These are phyloP conservation scores for Tuctoria greenei DNA, from an alignment of 176 grass and related monocot species.

Conservation along the genomic window DNA sequence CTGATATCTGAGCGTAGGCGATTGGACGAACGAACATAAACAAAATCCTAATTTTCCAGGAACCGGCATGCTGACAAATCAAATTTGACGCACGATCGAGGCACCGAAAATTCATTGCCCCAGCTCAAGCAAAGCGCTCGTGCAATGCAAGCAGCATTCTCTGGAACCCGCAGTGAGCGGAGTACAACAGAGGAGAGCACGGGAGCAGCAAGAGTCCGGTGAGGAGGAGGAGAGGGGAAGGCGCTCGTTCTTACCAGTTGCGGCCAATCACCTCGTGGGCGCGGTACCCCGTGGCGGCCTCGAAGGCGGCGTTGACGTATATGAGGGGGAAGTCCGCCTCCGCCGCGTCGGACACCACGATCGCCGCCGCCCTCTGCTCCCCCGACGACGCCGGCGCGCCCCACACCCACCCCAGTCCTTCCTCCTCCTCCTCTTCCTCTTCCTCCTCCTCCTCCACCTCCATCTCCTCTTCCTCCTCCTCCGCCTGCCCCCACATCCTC, in stretches of 20 bases:
- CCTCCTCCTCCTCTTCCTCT: background rate
- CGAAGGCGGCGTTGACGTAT: constrained; percentile 97
- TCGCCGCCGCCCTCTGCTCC: constrained; percentile 51
- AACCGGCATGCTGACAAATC: background rate
- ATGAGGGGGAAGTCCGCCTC: constrained; percentile 84
- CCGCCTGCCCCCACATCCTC: constrained; percentile 50
- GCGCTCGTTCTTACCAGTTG: constrained; percentile 59
- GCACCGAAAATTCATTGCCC: background rate
- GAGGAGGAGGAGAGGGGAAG: background rate
- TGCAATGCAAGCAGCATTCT: constrained; percentile 17
- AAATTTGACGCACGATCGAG: background rate
- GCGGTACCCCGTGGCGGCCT: constrained; percentile 88
- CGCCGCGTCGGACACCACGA: constrained; percentile 81
- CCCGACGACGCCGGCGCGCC: constrained; percentile 23
- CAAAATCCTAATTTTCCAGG: background rate
- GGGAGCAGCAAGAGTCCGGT: background rate
- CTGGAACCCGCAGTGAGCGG: background rate
- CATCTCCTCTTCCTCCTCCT: constrained; percentile 17
- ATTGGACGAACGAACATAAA: background rate
- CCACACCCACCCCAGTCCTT: constrained; percentile 25
- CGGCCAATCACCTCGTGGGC: constrained; percentile 94
- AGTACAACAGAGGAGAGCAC: background rate
- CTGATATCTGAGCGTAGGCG: background rate
- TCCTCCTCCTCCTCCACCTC: constrained; percentile 24
- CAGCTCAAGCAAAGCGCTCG: background rate